A percentile compares a stretch with the other conserved stretches of the same genome.
These are phyloP conservation scores for Boletellus deceptivus DNA, from an alignment of 1,284 basidiomycete genomes.

Conservation along the genomic window DNA sequence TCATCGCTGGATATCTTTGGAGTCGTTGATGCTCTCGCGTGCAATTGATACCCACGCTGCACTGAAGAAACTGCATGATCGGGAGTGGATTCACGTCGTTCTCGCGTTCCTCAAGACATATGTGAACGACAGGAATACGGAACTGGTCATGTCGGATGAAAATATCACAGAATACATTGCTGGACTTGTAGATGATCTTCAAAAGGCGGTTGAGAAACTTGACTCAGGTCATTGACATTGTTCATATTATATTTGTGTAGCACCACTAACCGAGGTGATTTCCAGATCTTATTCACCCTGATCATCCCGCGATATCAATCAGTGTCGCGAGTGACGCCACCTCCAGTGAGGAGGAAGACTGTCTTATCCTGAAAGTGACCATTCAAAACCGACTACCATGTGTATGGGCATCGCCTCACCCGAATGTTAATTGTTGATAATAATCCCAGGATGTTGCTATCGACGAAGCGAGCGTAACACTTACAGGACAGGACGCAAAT, in stretches of 20 bases:
- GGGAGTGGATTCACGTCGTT: slow-evolving; percentile 72
- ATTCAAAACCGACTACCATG: slow-evolving; percentile 70
- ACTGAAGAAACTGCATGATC: slow-evolving; percentile 54
- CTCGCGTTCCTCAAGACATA: slow-evolving; percentile 69
- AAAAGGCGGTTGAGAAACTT: slow-evolving; percentile 46
- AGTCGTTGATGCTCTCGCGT: slow-evolving; percentile 70
- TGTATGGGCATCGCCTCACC: slow-evolving; percentile 39
- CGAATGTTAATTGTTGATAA: slow-evolving; percentile 11
- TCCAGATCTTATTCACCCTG: slow-evolving; percentile 61
- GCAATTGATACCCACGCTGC: slow-evolving; percentile 63
- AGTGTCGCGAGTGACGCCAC: slow-evolving; percentile 44
- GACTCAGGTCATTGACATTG: slow-evolving; percentile 49
- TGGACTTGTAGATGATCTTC: slow-evolving; percentile 51
- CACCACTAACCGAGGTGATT: slow-evolving; percentile 12
- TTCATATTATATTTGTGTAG: not conserved
- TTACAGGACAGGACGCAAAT: slow-evolving; percentile 58
- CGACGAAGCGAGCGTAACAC: slow-evolving; percentile 49
- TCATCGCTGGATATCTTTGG: slow-evolving; percentile 73
- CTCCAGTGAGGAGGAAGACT: slow-evolving; percentile 59
- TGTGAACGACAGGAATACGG: slow-evolving; percentile 51
- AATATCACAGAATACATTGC: slow-evolving; percentile 54
- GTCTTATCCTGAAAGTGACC: slow-evolving; percentile 54
- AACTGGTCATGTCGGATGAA: slow-evolving; percentile 51
- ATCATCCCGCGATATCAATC: slow-evolving; percentile 66
- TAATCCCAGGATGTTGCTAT: slow-evolving; percentile 44